Evolutionary conservation across 257 asterid genomes (phyloP).

Genomic region (Nicotiana noctiflora): DNA sequence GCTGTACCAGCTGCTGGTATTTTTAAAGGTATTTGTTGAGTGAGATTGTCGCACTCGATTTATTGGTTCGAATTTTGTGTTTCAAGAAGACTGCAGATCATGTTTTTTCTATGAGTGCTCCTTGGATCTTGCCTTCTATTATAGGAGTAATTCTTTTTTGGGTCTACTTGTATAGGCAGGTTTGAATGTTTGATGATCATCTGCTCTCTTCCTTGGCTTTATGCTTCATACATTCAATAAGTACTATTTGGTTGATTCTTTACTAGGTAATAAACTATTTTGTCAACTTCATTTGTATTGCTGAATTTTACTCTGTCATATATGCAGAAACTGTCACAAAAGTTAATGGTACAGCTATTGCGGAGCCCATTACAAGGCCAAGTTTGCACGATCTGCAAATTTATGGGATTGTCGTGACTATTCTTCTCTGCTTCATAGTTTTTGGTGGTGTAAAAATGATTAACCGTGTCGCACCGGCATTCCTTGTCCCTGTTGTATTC

Average conservation of each 20-base stretch:
- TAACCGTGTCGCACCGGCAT: conserved; percentile 98
- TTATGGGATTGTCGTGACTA: conserved; percentile 91
- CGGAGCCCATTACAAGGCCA: conserved; percentile 84
- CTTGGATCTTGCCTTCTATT: background rate
- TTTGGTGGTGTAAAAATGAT: conserved; percentile 98
- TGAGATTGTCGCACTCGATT: background rate
- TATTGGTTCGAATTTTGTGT: background rate
- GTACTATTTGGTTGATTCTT: conserved; percentile 14
- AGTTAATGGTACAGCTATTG: conserved; percentile 71
- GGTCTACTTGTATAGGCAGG: background rate
- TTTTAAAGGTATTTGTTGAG: conserved; percentile 58
- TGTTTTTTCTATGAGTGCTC: background rate
- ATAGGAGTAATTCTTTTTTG: background rate
- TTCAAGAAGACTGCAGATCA: background rate
- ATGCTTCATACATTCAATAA: background rate
- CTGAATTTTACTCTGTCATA: conserved; percentile 1
- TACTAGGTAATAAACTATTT: conserved; percentile 10
- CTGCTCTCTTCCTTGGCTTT: background rate
- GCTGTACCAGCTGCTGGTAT: conserved; percentile 95
- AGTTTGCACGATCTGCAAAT: conserved; percentile 94
- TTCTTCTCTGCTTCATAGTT: conserved; percentile 90
- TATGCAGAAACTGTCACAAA: conserved; percentile 63
- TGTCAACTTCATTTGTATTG: background rate
- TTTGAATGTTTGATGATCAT: background rate
- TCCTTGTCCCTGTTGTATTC: conserved; percentile 82